Evolutionary conservation across 305 asterid species (phyloP).

Genomic region (Salvia sclarea): DNA sequence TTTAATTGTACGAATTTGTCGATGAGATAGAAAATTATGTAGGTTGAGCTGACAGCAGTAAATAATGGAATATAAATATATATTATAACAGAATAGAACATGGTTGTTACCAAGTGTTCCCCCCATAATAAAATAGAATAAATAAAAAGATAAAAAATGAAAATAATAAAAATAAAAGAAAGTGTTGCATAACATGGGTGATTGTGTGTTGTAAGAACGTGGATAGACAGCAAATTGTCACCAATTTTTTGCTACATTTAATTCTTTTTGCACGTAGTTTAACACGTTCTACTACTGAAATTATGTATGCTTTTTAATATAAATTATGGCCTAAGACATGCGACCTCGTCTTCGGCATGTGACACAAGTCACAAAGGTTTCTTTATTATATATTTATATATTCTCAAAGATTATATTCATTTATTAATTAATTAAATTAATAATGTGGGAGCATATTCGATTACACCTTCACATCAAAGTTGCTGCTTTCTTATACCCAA

Average conservation of each 20-base stretch:
- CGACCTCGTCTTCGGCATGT: slow-evolving; percentile 13
- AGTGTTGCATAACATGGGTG: neutral
- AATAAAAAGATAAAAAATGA: too few species aligned
- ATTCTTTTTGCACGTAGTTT: slow-evolving; percentile 18
- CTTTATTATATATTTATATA: neutral
- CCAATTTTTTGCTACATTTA: neutral
- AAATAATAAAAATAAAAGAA: too few species aligned
- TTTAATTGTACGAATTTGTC: neutral
- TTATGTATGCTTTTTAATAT: neutral
- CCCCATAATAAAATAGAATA: too few species aligned
- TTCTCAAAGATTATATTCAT: too few species aligned
- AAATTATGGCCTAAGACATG: slow-evolving; percentile 1
- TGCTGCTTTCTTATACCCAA: neutral
- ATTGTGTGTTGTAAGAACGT: slow-evolving; percentile 36
- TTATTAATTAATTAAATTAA: too few species aligned
- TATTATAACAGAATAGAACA: neutral
- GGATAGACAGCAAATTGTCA: slow-evolving; percentile 43
- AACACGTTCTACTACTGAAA: slow-evolving; percentile 32
- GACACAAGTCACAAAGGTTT: slow-evolving; percentile 18
- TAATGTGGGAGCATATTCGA: neutral
- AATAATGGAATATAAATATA: neutral
- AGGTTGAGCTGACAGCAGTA: neutral
- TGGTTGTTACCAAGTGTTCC: slow-evolving; percentile 1
- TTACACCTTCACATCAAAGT: neutral
- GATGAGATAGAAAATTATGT: slow-evolving; percentile 4